Base-by-base conservation (phyloP, 2,329 filamentous ascomycete genomes). In the Penicillium oxalicum region DNA sequence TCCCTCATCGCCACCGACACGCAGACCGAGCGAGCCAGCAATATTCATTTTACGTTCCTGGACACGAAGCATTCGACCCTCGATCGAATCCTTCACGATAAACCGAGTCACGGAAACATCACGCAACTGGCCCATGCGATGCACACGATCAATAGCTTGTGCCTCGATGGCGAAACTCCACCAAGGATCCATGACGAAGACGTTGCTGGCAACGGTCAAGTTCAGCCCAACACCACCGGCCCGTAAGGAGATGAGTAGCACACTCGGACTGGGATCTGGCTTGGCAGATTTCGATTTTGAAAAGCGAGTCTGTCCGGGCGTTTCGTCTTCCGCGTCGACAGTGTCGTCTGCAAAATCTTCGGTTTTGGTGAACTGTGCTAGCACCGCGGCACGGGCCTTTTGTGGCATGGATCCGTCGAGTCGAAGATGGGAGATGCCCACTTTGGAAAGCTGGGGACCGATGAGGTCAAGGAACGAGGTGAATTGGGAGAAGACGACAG, bases 131-230 rank as follows among this genome's bases (percentile, higher is more conserved):
- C 93, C 93, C 88, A 98, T 96, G 7, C 93, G 83, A 73, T 98
- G 93, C 32, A 98, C 90, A 1, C 93, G 88, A 72, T 98, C 93
- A 62, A 98, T 97, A 7, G 93, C 93, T 70, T 98, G 93, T 4
- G 91, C 89, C 70, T 98, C 93, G 9, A 97, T 85, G 0, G 93
- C 91, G 69, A 91, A 98, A 64, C 88, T 94, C 93, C 93, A 98
- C 93, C 93, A 98, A 0, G 93, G 93, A 69, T 98, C 93, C 93
- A 98, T 97, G 87, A 98, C 94, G 73, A 86, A 98, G 4, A 98
- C 94, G 46, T 88, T 77, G 55, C 85, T 88, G 5, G 93, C 93
- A 57, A 84, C 84, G 0, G 91, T 97, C 52, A 98, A 71, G 64
- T 98, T 98, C 38, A 98, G 76, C 0, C 93, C 93, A 0, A 98